phyloP scores from a whole-genome alignment of 495 filamentous ascomycete species.

The Aspergillus heteromorphus region DNA sequence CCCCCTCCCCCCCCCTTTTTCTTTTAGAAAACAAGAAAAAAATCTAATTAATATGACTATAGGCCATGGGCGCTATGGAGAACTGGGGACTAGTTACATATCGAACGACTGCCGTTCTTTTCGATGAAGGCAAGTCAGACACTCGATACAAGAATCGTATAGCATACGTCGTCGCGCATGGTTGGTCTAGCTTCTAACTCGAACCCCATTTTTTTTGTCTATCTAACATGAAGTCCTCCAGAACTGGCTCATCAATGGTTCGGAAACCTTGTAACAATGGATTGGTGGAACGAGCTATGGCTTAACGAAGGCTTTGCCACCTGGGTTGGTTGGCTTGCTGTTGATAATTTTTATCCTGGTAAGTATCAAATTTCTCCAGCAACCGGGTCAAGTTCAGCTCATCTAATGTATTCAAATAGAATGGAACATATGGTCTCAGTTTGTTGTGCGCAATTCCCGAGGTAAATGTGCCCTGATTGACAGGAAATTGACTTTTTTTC shows the following conservation, averaged over 20 bases:
- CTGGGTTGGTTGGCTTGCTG: constrained; percentile 94
- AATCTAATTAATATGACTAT: constrained; percentile 28
- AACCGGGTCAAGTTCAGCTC: background rate
- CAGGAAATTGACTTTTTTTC: constrained; percentile 32
- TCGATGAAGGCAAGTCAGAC: constrained; percentile 86
- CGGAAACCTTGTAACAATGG: constrained; percentile 80
- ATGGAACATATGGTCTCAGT: constrained; percentile 94
- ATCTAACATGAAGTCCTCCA: constrained; percentile 13
- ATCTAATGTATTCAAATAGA: constrained; percentile 40
- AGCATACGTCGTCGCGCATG: constrained; percentile 88
- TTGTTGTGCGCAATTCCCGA: constrained; percentile 65
- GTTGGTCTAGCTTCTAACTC: constrained; percentile 17
- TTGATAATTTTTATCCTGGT: constrained; percentile 83
- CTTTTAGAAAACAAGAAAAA: background rate
- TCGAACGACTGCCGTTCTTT: constrained; percentile 85
- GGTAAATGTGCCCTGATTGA: constrained; percentile 32
- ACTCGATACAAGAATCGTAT: constrained; percentile 82
- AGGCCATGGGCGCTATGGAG: constrained; percentile 69
- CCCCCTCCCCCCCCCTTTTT: constrained; percentile 7
- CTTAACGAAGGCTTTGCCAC: constrained; percentile 96
- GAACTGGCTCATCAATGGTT: constrained; percentile 99
- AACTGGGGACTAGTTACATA: constrained; percentile 98
- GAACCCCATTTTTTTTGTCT: constrained; percentile 1
- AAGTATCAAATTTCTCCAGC: constrained; percentile 11
- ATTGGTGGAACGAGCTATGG: constrained; percentile 95